Percentiles rank a stretch among this genome's conserved stretches.
Conservation (phyloP, 2,329 filamentous ascomycete genomes). For the Diaporthe velutina region DNA sequence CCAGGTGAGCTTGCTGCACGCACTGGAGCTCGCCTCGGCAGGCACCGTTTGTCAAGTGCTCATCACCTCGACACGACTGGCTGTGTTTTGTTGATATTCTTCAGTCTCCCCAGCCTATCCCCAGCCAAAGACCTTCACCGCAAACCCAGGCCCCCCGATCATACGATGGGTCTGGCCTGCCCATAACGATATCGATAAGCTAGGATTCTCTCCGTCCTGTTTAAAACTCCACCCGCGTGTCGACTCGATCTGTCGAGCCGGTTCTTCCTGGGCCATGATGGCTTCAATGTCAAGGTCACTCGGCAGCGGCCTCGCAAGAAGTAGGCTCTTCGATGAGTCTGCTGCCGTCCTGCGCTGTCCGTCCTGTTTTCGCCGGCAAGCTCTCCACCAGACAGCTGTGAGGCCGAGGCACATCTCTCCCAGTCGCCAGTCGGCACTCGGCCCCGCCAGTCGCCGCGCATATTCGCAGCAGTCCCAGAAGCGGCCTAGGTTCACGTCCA, state of each 20-base stretch:
- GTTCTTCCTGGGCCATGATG: slow-evolving; percentile 34
- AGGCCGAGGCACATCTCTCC: slow-evolving; percentile 39
- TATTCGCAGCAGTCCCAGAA: slow-evolving; percentile 59
- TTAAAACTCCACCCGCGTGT: slow-evolving; percentile 11
- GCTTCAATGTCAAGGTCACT: slow-evolving; percentile 40
- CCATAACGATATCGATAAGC: slow-evolving; percentile 38
- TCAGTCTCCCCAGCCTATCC: not conserved
- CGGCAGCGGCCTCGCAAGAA: slow-evolving; percentile 39
- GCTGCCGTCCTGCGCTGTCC: slow-evolving; percentile 35
- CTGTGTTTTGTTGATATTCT: not conserved
- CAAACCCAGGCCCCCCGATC: slow-evolving; percentile 26
- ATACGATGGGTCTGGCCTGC: slow-evolving; percentile 37
- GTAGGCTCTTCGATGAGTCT: slow-evolving; percentile 38
- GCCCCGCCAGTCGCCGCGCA: slow-evolving; percentile 44
- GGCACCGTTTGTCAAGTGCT: slow-evolving; percentile 15
- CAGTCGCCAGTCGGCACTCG: slow-evolving; percentile 43
- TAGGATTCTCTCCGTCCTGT: slow-evolving; percentile 32
- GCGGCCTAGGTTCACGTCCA: slow-evolving; percentile 64
- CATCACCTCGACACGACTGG: slow-evolving; percentile 12
- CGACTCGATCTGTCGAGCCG: slow-evolving; percentile 17
- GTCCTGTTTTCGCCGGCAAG: slow-evolving; percentile 37
- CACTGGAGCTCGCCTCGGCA: slow-evolving; percentile 2
- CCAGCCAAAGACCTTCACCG: slow-evolving; percentile 33
- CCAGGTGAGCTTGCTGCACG: not conserved
- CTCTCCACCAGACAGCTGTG: slow-evolving; percentile 27